These are phyloP conservation scores for Ophioceras dolichostomum DNA, from an alignment of 2,329 filamentous ascomycete species.

Conservation along the genomic window DNA sequence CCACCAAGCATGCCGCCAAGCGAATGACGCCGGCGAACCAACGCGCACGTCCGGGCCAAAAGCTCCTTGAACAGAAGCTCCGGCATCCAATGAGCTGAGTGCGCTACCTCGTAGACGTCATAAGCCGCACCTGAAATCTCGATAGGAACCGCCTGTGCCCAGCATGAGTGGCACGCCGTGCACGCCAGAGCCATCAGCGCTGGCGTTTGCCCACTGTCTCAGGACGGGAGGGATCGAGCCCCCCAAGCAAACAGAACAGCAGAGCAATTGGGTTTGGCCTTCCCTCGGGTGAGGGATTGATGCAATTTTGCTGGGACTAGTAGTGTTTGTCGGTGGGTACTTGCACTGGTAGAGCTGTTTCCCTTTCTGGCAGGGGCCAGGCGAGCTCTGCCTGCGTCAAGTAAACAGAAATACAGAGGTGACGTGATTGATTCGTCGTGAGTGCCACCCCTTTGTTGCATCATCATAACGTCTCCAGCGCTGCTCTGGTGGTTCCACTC, in stretches of 20 bases:
- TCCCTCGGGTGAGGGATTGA: neutral
- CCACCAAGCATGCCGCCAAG: too few relatives aligned
- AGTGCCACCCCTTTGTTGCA: too few relatives aligned
- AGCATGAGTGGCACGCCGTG: neutral
- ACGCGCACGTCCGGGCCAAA: neutral
- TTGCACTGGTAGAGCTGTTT: neutral
- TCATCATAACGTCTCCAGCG: too few relatives aligned
- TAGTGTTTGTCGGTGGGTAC: neutral
- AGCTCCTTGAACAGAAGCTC: neutral
- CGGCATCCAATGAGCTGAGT: neutral
- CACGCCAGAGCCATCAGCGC: too few relatives aligned
- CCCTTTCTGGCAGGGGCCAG: neutral
- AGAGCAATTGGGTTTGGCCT: neutral
- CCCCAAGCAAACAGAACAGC: neutral
- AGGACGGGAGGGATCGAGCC: too few relatives aligned
- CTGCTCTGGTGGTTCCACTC: too few relatives aligned
- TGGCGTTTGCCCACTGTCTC: neutral
- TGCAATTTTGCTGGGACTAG: neutral
- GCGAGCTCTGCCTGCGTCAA: too few relatives aligned
- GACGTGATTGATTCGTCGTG: slow-evolving; percentile 8
- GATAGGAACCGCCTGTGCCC: neutral
- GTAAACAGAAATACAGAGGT: slow-evolving; percentile 4
- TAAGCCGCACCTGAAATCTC: neutral
- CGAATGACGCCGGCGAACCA: too few relatives aligned
- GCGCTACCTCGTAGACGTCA: neutral